Conservation (phyloP, 2,329 filamentous ascomycete genomes). For the Microdochium nivale region DNA sequence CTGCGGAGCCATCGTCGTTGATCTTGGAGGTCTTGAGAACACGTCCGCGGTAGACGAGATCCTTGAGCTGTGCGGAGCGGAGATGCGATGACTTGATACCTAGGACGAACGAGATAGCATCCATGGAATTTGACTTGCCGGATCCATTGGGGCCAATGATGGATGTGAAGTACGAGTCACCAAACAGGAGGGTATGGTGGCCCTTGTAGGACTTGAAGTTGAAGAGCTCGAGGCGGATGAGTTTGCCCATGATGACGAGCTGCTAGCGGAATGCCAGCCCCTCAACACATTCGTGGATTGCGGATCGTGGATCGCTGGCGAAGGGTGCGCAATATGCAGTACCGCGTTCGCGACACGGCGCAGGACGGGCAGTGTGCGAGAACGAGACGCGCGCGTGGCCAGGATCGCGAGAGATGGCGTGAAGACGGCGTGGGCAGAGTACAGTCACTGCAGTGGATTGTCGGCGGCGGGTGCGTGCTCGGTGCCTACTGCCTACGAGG, state of each 20-base stretch:
- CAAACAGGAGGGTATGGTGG: slow-evolving; percentile 87
- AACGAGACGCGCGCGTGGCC: not conserved
- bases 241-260: slow-evolving; percentile 73
- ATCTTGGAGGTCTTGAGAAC: slow-evolving; percentile 89
- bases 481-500: too few relatives aligned
- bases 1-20: slow-evolving; percentile 79
- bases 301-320: slow-evolving; percentile 3
- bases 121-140: slow-evolving; percentile 99
- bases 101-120: slow-evolving; percentile 97
- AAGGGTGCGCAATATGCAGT: not conserved
- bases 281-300: not conserved
- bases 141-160: slow-evolving; percentile 99
- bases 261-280: not conserved
- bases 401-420: not conserved
- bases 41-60: slow-evolving; percentile 91
- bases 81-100: slow-evolving; percentile 98
- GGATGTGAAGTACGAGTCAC: slow-evolving; percentile 97
- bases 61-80: slow-evolving; percentile 85
- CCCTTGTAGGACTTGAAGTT: slow-evolving; percentile 99
- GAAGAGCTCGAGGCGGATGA: slow-evolving; percentile 88
- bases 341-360: not conserved
- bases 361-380: not conserved
- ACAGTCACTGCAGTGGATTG: too few relatives aligned
- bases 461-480: not conserved
- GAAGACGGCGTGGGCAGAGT: not conserved